These are phyloP conservation scores for Aspergillus coremiiformis DNA, from an alignment of 495 filamentous ascomycete species.

Conservation along the genomic window DNA sequence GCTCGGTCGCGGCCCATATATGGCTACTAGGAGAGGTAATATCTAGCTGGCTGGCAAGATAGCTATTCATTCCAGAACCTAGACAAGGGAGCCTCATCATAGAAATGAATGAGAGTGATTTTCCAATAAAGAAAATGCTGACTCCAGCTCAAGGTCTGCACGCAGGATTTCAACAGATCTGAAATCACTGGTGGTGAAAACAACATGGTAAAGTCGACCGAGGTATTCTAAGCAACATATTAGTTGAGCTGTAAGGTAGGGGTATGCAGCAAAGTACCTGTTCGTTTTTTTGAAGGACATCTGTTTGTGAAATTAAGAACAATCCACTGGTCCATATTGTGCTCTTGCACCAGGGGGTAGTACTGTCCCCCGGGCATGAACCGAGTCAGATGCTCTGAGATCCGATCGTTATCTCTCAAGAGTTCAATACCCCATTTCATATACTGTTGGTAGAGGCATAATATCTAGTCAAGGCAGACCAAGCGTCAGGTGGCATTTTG, in stretches of 20 bases:
- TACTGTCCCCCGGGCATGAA: background rate
- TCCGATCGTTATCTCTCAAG: background rate
- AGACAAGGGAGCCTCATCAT: no score
- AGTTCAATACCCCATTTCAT: background rate
- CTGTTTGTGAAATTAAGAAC: background rate
- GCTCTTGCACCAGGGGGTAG: background rate
- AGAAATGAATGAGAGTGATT: background rate
- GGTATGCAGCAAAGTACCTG: background rate
- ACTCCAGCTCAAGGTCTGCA: background rate
- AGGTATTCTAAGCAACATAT: background rate
- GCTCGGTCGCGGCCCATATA: no score
- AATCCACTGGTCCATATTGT: background rate
- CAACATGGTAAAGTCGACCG: background rate
- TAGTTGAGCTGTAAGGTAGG: background rate
- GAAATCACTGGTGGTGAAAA: background rate
- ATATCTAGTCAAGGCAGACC: no score
- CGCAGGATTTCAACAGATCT: background rate
- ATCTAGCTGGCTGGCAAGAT: no score
- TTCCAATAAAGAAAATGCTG: background rate
- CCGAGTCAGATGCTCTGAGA: background rate
- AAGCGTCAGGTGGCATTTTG: no score
- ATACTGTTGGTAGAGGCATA: no score
- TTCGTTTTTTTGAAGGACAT: background rate
- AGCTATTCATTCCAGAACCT: no score
- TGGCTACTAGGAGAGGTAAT: no score